phyloP scores from a whole-genome alignment of 2,329 filamentous ascomycete genomes.

The Aspergillus melleus region DNA sequence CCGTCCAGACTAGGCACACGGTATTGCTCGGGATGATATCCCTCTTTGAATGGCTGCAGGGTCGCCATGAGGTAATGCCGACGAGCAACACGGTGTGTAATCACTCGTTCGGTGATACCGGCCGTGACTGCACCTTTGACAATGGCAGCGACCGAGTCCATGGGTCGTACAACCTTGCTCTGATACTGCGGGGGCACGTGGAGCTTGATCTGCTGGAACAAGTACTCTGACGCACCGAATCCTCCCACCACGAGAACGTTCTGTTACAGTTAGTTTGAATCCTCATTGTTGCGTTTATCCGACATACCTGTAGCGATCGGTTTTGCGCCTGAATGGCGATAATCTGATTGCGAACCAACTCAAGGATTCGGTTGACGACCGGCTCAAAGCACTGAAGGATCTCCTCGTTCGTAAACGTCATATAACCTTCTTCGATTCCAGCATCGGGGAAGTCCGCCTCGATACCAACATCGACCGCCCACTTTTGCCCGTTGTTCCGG shows the following conservation, averaged over 20 bases:
- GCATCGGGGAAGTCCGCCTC: slow-evolving; percentile 98
- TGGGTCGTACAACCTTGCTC: slow-evolving; percentile 94
- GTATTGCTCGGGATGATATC: slow-evolving; percentile 97
- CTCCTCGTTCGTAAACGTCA: slow-evolving; percentile 99
- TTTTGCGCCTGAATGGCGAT: slow-evolving; percentile 99
- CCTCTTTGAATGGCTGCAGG: slow-evolving; percentile 97
- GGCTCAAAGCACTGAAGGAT: slow-evolving; percentile 99
- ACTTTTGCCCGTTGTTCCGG: slow-evolving; percentile 98
- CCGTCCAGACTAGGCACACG: slow-evolving; percentile 94
- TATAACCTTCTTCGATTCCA: slow-evolving; percentile 97
- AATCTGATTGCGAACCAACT: slow-evolving; percentile 96
- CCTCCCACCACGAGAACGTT: slow-evolving; percentile 97
- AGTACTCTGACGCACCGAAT: slow-evolving; percentile 96
- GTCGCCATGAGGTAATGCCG: slow-evolving; percentile 99
- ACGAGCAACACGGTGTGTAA: slow-evolving; percentile 95
- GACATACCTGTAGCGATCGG: slow-evolving; percentile 72
- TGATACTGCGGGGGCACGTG: slow-evolving; percentile 98
- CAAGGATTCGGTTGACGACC: slow-evolving; percentile 93
- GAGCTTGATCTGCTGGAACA: slow-evolving; percentile 99
- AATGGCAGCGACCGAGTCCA: slow-evolving; percentile 98
- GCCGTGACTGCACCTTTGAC: slow-evolving; percentile 98
- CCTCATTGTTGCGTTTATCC: too few relatives aligned
- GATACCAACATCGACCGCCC: slow-evolving; percentile 98
- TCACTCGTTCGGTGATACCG: slow-evolving; percentile 93
- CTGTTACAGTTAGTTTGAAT: slow-evolving; percentile 38